Base-by-base conservation (phyloP, 345 rosid genomes). In the Populus euphratica region DNA sequence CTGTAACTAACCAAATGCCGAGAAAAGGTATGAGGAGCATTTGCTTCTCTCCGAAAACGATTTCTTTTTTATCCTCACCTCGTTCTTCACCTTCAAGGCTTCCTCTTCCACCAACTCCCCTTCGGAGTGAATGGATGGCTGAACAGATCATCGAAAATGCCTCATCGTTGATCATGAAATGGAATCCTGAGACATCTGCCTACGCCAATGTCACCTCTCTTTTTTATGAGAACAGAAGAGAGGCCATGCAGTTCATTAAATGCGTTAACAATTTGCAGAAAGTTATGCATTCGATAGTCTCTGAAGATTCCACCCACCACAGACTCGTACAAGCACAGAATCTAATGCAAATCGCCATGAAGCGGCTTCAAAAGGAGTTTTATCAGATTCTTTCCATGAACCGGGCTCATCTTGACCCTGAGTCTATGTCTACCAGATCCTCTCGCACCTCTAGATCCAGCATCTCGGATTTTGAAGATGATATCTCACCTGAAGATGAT, bases 301-400 rank as follows among this genome's bases (percentile, higher is more conserved):
- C 80, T 23, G 38, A 76, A 17, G 74, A 73, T 59, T 77, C 80
- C 29, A 21, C 25, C 31, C 68, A 77, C 29, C 3, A 9, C 41
- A 36, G 80, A 13, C 69, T 81, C 11, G 23, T 76, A 1, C 69
- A 56, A 5, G 80, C 83, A 1, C 80, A 81, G 6, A 63, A 27
- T 9, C 83, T 80, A 5, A 80, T 80, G 83, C 76, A 80, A 54
- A 75, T 76, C 8, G 83, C 79, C 13, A 80, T 80, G 79, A 80
- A 80, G 52, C 54, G 79, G 17, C 56, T 80, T 23, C 76, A 80
- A 33, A 80, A 75, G 43, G 83, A 80, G 47, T 80, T 80, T 27
- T 80, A 80, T 50, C 83, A 80, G 29, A 80, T 81, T 43, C 83
- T 77, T n/a, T 81, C 81, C 68, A 81, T 33, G 49, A 81, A 81